These are phyloP conservation scores for Hymenoscyphus infarciens DNA, from an alignment of 2,329 filamentous ascomycete genomes.

Conservation along the genomic window DNA sequence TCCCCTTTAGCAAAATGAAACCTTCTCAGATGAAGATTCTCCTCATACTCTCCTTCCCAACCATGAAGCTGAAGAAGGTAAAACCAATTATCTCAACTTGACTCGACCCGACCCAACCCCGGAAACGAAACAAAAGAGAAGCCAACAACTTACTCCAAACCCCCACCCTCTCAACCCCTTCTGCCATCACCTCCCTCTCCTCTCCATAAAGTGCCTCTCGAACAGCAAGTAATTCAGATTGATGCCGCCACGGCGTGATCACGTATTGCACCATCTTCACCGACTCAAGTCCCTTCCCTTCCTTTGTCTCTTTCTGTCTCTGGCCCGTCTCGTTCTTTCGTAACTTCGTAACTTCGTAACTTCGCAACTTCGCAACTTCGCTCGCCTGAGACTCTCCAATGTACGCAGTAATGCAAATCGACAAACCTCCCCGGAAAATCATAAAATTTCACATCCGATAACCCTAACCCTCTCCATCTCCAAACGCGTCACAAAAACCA, in stretches of 20 bases:
- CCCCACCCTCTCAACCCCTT: conserved; percentile 54
- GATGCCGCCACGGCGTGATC: conserved; percentile 70
- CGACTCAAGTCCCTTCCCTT: not conserved
- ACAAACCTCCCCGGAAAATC: too few relatives aligned
- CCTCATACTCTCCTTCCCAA: too few relatives aligned
- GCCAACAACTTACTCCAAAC: conserved; percentile 49
- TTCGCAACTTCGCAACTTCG: too few relatives aligned
- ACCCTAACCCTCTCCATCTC: not conserved
- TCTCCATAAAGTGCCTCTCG: conserved; percentile 58
- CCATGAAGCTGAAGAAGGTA: not conserved
- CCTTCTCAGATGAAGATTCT: too few relatives aligned
- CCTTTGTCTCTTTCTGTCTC: not conserved
- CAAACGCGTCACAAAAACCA: not conserved
- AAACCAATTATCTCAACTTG: not conserved
- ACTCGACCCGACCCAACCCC: not conserved
- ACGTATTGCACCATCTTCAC: conserved; percentile 63
- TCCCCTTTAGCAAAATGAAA: too few relatives aligned
- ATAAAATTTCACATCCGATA: conserved; percentile 3
- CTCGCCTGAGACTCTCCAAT: too few relatives aligned
- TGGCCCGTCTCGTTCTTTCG: too few relatives aligned
- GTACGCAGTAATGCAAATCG: too few relatives aligned
- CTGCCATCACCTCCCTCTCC: conserved; percentile 36
- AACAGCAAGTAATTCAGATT: conserved; percentile 61
- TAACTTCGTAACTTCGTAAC: too few relatives aligned
- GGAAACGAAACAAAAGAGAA: not conserved